phyloP scores from a whole-genome alignment of 1,284 basidiomycete species.

The Salmacisia buchloeana region DNA sequence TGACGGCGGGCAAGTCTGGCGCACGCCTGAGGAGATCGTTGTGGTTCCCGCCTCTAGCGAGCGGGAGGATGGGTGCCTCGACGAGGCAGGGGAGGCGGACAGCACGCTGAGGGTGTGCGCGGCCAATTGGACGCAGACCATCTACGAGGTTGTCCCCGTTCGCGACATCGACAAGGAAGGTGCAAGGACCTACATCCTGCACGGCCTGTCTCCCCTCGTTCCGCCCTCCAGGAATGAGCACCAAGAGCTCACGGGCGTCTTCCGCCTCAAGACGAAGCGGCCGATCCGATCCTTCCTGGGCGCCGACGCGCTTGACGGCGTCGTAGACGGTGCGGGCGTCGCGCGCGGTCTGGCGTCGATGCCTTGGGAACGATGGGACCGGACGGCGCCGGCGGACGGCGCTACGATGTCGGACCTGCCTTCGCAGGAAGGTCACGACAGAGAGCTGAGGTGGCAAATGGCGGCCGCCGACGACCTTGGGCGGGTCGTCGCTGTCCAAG shows the following conservation, averaged over 20 bases:
- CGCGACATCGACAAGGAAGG: background rate
- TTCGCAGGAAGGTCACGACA: no score
- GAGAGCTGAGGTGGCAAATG: background rate
- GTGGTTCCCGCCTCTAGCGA: background rate
- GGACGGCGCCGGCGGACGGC: background rate
- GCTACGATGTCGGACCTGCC: no score
- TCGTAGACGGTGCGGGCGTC: background rate
- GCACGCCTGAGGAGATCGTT: background rate
- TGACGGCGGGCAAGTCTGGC: background rate
- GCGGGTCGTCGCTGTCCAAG: background rate
- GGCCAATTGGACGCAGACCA: background rate
- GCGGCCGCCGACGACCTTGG: background rate
- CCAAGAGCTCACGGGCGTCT: background rate
- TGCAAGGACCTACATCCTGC: background rate
- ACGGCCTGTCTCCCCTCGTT: background rate
- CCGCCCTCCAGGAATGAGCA: background rate
- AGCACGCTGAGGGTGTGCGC: no score
- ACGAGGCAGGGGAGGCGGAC: no score
- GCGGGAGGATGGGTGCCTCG: background rate
- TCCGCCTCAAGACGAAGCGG: background rate
- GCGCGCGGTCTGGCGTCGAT: background rate
- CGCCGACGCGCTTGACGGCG: background rate
- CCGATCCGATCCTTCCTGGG: background rate
- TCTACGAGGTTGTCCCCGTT: background rate
- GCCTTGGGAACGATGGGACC: background rate